Conservation (phyloP, 495 filamentous ascomycete species). For the Collariella sp. region DNA sequence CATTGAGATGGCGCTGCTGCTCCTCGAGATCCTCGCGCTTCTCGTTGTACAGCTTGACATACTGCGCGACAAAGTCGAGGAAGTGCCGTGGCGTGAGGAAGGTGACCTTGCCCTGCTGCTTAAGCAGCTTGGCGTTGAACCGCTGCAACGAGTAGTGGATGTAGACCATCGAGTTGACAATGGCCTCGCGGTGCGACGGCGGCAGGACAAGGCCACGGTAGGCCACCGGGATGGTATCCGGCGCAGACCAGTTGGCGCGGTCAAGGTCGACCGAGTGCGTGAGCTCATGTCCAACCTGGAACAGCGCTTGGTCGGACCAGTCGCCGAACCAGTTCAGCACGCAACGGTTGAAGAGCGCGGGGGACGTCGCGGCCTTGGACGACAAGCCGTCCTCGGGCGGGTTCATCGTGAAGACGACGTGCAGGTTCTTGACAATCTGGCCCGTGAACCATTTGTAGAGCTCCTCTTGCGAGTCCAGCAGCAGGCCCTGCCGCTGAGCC, state of each 20-base stretch:
- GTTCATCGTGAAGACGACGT: constrained; percentile 99
- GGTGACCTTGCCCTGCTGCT: constrained; percentile 82
- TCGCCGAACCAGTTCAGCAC: constrained; percentile 99
- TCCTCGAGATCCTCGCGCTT: constrained; percentile 98
- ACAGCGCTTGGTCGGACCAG: constrained; percentile 98
- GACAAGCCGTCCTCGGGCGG: constrained; percentile 92
- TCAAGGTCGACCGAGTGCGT: constrained; percentile 94
- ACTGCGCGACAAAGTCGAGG: constrained; percentile 95
- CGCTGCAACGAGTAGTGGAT: constrained; percentile 88
- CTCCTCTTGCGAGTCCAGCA: constrained; percentile 95
- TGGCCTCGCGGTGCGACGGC: constrained; percentile 77
- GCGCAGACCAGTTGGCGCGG: constrained; percentile 71
- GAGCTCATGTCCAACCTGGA: constrained; percentile 93
- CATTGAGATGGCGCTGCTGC: constrained; percentile 94
- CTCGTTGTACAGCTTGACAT: constrained; percentile 94
- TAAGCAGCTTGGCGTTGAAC: constrained; percentile 81
- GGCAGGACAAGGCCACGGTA: constrained; percentile 80
- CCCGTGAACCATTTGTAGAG: constrained; percentile 99
- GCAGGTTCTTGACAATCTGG: constrained; percentile 96
- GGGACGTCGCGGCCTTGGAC: constrained; percentile 93
- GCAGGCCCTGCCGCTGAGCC: constrained; percentile 86
- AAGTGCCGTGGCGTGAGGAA: constrained; percentile 96
- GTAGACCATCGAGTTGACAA: constrained; percentile 97
- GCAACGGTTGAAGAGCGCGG: constrained; percentile 96
- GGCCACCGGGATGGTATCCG: constrained; percentile 83